Percentiles rank a stretch among this genome's conserved stretches.
Evolutionary conservation across 169 alveolate species (phyloP).

Genomic region (Cryptosporidium baileyi): DNA sequence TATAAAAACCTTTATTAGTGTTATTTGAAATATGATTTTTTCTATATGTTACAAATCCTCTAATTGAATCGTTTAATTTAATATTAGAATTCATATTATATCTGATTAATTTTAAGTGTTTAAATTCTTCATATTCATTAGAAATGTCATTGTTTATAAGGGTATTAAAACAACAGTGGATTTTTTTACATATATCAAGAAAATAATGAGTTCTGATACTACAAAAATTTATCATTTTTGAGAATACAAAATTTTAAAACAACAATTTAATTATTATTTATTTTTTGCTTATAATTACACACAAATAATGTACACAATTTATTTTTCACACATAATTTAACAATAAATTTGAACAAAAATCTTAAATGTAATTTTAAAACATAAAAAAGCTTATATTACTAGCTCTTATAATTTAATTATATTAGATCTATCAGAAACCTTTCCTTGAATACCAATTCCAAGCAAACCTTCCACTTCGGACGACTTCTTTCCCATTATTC

Average conservation of each 20-base stretch:
- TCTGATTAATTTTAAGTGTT: not conserved
- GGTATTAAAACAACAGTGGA: not conserved
- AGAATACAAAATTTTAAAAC: not conserved
- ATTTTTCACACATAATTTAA: not conserved
- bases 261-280: not conserved
- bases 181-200: not conserved
- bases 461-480: conserved; percentile 19
- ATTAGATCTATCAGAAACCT: conserved; percentile 54
- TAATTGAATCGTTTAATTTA: not conserved
- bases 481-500: conserved; percentile 41
- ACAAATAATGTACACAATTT: not conserved
- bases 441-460: conserved; percentile 42
- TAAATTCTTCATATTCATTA: not conserved
- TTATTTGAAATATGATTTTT: not conserved
- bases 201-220: not conserved
- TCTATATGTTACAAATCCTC: not conserved
- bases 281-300: not conserved
- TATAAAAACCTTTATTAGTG: not conserved
- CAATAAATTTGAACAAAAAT: not conserved
- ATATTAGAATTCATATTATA: too few relatives aligned
- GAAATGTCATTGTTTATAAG: not conserved
- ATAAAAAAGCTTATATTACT: not conserved
- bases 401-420: not conserved
- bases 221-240: not conserved
- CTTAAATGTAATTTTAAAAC: not conserved